A percentile compares a stretch with the other conserved stretches of the same genome.
Conservation (phyloP, 2,329 filamentous ascomycete species). For the Diaporthe caulivora region DNA sequence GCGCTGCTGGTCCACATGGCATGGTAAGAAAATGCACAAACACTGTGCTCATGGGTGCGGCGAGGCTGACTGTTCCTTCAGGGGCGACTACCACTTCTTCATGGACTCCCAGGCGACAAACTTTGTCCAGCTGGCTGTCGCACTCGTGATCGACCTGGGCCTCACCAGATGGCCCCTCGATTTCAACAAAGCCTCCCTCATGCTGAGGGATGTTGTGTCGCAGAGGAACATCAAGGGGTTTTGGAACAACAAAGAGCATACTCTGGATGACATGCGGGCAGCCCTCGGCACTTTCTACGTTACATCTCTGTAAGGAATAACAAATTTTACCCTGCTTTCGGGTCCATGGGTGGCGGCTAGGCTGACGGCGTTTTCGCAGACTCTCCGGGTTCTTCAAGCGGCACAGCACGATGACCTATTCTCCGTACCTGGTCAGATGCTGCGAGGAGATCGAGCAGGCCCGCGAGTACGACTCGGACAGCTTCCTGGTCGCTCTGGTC, state of each 20-base stretch:
- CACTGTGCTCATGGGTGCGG: too few relatives aligned
- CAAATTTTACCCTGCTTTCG: too few relatives aligned
- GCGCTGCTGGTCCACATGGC: constrained; percentile 53
- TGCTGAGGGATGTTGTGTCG: constrained; percentile 51
- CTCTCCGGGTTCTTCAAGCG: constrained; percentile 49
- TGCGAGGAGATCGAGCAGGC: constrained; percentile 47
- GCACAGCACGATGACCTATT: constrained; percentile 49
- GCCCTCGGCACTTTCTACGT: constrained; percentile 56
- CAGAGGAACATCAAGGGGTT: constrained; percentile 39
- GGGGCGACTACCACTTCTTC: constrained; percentile 56
- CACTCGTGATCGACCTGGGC: constrained; percentile 54
- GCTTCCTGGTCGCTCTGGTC: constrained; percentile 49
- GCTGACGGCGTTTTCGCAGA: constrained; percentile 34
- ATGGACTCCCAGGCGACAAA: constrained; percentile 52
- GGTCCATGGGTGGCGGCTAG: too few relatives aligned
- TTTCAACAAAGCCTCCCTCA: constrained; percentile 42
- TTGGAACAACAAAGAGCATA: constrained; percentile 44
- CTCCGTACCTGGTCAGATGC: constrained; percentile 50
- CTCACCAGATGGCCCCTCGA: constrained; percentile 48
- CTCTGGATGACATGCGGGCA: constrained; percentile 53
- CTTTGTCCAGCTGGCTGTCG: constrained; percentile 54
- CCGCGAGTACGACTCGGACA: constrained; percentile 49
- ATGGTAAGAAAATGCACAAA: constrained; percentile 48
- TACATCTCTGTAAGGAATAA: constrained; percentile 47
- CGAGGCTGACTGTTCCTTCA: constrained; percentile 37